phyloP scores from a whole-genome alignment of 495 filamentous ascomycete genomes.

The Thermochaetoides thermophila region DNA sequence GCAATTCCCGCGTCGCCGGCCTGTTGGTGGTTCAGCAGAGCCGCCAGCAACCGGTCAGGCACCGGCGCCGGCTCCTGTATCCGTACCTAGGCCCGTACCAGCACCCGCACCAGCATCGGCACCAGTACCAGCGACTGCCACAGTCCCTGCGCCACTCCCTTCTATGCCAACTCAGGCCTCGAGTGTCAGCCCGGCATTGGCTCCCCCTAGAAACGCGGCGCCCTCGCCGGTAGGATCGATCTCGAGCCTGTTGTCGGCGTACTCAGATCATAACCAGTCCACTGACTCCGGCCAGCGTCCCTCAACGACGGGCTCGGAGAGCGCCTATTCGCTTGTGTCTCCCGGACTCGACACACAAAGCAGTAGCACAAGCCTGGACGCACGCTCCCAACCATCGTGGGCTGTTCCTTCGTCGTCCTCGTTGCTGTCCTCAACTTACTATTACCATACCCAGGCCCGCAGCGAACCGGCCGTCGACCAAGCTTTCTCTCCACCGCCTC shows the following conservation, averaged over 20 bases:
- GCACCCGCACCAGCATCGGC: too few relatives aligned
- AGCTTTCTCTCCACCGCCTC: conserved; percentile 21
- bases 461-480: conserved; percentile 2
- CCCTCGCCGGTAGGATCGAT: conserved; percentile 24
- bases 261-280: conserved; percentile 27
- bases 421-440: conserved; percentile 11
- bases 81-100: conserved; percentile 8
- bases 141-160: conserved; percentile 4
- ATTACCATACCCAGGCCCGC: conserved; percentile 10
- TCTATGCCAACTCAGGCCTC: conserved; percentile 1
- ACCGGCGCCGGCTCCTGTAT: conserved; percentile 9
- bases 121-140: conserved; percentile 20
- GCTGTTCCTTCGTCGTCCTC: conserved; percentile 2
- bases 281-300: conserved; percentile 19
- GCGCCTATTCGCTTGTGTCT: conserved; percentile 21
- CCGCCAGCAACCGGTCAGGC: too few relatives aligned
- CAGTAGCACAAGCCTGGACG: conserved; percentile 2
- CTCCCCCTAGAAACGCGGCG: conserved; percentile 4
- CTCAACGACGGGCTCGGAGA: conserved; percentile 21
- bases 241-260: conserved; percentile 31
- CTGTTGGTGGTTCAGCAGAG: too few relatives aligned
- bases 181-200: conserved; percentile 2
- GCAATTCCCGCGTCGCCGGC: too few relatives aligned
- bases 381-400: neutral
- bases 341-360: conserved; percentile 6